A percentile compares a stretch with the other conserved stretches of the same genome.
phyloP scores from a whole-genome alignment of 2,329 filamentous ascomycete species.

The Cryphonectria carpinicola region DNA sequence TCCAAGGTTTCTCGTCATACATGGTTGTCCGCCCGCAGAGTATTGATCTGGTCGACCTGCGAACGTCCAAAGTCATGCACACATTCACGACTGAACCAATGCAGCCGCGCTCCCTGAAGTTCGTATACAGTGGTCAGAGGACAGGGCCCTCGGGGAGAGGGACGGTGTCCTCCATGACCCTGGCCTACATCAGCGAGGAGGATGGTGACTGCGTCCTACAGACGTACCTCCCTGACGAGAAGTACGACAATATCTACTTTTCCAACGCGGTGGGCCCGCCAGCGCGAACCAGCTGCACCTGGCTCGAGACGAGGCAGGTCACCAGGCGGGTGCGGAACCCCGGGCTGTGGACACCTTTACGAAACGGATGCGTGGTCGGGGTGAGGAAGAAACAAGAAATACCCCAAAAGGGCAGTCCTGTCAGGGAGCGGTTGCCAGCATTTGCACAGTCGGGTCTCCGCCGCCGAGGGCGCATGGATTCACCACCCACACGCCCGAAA shows the following conservation, averaged over 20 bases:
- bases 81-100: conserved; percentile 64
- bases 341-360: conserved; percentile 67
- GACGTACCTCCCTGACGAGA: conserved; percentile 60
- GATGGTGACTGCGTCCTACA: conserved; percentile 68
- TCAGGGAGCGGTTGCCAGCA: conserved; percentile 28
- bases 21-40: conserved; percentile 61
- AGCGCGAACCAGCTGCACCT: conserved; percentile 52
- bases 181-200: conserved; percentile 65
- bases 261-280: conserved; percentile 47
- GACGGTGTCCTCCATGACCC: conserved; percentile 64
- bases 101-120: conserved; percentile 61
- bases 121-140: conserved; percentile 58
- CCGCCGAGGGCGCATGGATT: conserved; percentile 24
- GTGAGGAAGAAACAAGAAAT: conserved; percentile 52
- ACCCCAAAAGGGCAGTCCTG: conserved; percentile 30
- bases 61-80: conserved; percentile 60
- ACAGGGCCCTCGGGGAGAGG: conserved; percentile 57
- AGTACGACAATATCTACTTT: conserved; percentile 61
- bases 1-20: conserved; percentile 62
- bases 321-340: conserved; percentile 62
- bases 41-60: conserved; percentile 65
- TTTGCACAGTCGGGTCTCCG: conserved; percentile 28
- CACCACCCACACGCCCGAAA: conserved; percentile 8
- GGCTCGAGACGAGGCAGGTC: conserved; percentile 55
- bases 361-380: conserved; percentile 65